Base-by-base conservation (phyloP, 2,329 filamentous ascomycete species). In the Fusarium nygamai region DNA sequence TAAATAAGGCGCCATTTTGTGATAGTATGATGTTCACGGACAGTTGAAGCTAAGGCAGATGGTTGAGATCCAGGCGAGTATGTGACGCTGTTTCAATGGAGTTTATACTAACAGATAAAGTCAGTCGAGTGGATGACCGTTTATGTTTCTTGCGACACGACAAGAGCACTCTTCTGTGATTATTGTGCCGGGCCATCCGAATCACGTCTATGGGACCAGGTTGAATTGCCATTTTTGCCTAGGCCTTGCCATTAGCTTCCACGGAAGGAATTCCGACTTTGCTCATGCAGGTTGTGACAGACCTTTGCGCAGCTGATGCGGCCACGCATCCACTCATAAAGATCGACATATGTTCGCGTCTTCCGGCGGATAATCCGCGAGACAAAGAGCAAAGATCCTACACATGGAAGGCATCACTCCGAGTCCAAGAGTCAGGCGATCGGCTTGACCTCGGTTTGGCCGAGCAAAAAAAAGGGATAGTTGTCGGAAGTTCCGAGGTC, bases 391-490 rank as follows among this genome's bases (percentile, higher is more conserved):
- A 5, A 6, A 12, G 3, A 17, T n/a, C 12, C 5, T 4, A 48
- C 4, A 0, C 4, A 5, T 17, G 4, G 0, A 19, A 13, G 1
- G 14, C 0, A 13, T 9, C 3, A 1, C 16, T 33, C 47, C 29
- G 16, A 14, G 7, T 6, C 13, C 10, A n/a, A 6, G 20, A 8
- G 46, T 31, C 13, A 8, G 46, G 9, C 20, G 46, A 4, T 19
- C 3, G 29, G 47, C 1, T 14, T 0, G 8, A n/a, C 5, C 16
- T 53, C 50, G 50, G 50, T 16, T 20, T 53, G 17, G 13, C 50
- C 50, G 50, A 36, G 17, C 11, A 1, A 5, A 36, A 51, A 9
- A 24, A 14, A 4, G 16, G n/a, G 31, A 19, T n/a, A 3, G 2
- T 2, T 8, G 8, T 36, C 50, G 50, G 50, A 53, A 53, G 33